Evolutionary conservation across 2,329 filamentous ascomycete genomes (phyloP).

Genomic region (Tolypocladium amazonense): DNA sequence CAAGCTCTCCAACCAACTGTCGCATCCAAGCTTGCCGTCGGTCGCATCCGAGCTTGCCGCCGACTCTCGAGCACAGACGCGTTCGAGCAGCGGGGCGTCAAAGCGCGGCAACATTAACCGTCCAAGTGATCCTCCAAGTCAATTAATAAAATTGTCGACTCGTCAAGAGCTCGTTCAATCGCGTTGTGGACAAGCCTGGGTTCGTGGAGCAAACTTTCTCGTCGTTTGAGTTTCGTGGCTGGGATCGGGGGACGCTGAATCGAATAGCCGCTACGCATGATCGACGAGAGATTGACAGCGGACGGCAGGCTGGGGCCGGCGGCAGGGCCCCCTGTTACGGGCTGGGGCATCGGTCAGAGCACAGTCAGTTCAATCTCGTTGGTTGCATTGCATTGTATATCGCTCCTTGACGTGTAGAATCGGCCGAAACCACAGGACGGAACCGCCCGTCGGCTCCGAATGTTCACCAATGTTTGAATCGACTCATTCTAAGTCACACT

Average conservation of each 20-base stretch:
- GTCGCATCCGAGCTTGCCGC: too few species aligned
- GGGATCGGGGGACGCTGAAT: too few species aligned
- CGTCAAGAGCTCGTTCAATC: background rate
- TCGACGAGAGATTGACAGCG: background rate
- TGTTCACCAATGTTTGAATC: too few species aligned
- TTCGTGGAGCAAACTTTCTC: background rate
- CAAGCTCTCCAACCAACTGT: too few species aligned
- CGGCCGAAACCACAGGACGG: background rate
- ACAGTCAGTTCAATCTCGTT: too few species aligned
- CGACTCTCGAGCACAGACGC: background rate
- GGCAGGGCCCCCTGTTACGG: background rate
- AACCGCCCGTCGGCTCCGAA: background rate
- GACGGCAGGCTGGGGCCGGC: background rate
- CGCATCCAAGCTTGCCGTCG: too few species aligned
- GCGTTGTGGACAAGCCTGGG: background rate
- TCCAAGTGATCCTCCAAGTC: background rate
- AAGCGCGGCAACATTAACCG: background rate
- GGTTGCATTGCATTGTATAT: background rate
- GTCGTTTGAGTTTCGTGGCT: background rate
- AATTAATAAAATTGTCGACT: background rate
- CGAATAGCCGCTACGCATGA: background rate
- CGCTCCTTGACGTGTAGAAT: background rate
- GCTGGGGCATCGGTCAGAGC: background rate
- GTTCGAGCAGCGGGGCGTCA: background rate
- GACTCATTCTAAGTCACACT: too few species aligned